Percentiles rank a stretch among this genome's conserved stretches.
Conservation (phyloP, 495 filamentous ascomycete species). For the Talaromyces stipitatus region DNA sequence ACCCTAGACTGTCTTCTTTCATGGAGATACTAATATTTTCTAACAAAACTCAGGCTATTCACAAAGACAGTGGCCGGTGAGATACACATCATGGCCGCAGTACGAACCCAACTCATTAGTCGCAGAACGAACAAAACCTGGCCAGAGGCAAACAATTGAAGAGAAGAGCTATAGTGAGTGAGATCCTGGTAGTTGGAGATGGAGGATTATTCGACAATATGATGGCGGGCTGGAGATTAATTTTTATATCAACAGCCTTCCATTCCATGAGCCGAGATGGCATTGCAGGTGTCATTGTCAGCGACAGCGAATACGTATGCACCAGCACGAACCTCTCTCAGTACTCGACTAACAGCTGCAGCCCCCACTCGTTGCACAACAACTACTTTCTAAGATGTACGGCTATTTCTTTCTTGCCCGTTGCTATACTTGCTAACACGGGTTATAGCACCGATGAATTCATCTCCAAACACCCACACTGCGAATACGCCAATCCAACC, state of each 20-base stretch:
- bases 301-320: constrained; percentile 67
- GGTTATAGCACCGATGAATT: constrained; percentile 68
- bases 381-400: constrained; percentile 75
- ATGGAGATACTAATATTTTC: neutral
- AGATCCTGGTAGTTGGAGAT: neutral
- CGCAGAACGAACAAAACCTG: constrained; percentile 67
- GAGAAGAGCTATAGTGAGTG: constrained; percentile 52
- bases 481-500: constrained; percentile 49
- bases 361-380: constrained; percentile 83
- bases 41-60: constrained; percentile 34
- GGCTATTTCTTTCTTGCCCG: neutral
- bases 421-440: neutral
- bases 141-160: constrained; percentile 84
- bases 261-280: constrained; percentile 90
- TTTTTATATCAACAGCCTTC: constrained; percentile 48
- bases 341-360: neutral
- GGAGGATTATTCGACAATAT: neutral
- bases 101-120: neutral
- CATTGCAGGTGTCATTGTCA: constrained; percentile 81
- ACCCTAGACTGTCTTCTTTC: neutral
- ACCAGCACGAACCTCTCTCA: neutral
- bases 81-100: neutral
- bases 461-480: constrained; percentile 67
- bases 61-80: constrained; percentile 50
- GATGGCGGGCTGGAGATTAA: neutral